phyloP scores from a whole-genome alignment of 1,139 yeast genomes.

The Lodderomyces theae region DNA sequence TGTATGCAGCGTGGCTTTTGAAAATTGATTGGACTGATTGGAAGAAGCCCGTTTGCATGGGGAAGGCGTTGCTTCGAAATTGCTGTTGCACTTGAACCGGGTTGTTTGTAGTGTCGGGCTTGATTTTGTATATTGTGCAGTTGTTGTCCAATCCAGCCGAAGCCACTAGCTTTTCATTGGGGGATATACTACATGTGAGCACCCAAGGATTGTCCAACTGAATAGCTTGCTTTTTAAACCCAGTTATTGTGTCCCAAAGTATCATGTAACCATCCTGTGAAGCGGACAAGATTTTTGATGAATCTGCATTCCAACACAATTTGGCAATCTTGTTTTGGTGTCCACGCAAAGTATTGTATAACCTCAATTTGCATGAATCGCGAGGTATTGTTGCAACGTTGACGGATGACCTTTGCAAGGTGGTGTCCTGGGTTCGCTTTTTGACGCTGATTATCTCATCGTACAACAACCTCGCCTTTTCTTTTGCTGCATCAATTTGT shows the following conservation, averaged over 20 bases:
- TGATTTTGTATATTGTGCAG: slow-evolving; percentile 64
- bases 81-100: slow-evolving; percentile 9
- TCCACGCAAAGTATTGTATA: slow-evolving; percentile 54
- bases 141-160: slow-evolving; percentile 82
- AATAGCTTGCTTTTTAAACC: slow-evolving; percentile 69
- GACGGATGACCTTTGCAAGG: slow-evolving; percentile 38
- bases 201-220: slow-evolving; percentile 76
- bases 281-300: slow-evolving; percentile 61
- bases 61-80: slow-evolving; percentile 9
- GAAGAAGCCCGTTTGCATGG: slow-evolving; percentile 26
- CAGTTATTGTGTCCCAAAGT: slow-evolving; percentile 78
- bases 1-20: slow-evolving; percentile 81
- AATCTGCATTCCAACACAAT: slow-evolving; percentile 66
- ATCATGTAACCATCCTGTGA: slow-evolving; percentile 87
- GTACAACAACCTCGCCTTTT: slow-evolving; percentile 47
- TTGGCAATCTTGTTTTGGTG: slow-evolving; percentile 74
- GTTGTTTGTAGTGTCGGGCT: slow-evolving; percentile 17
- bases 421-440: slow-evolving; percentile 43
- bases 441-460: slow-evolving; percentile 48
- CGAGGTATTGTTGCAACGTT: slow-evolving; percentile 28
- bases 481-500: slow-evolving; percentile 36
- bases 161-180: slow-evolving; percentile 63
- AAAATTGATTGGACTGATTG: slow-evolving; percentile 53
- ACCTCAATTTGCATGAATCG: slow-evolving; percentile 32
- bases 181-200: slow-evolving; percentile 69